Conservation (phyloP, 1,284 basidiomycete species). For the Porodaedalea pini region DNA sequence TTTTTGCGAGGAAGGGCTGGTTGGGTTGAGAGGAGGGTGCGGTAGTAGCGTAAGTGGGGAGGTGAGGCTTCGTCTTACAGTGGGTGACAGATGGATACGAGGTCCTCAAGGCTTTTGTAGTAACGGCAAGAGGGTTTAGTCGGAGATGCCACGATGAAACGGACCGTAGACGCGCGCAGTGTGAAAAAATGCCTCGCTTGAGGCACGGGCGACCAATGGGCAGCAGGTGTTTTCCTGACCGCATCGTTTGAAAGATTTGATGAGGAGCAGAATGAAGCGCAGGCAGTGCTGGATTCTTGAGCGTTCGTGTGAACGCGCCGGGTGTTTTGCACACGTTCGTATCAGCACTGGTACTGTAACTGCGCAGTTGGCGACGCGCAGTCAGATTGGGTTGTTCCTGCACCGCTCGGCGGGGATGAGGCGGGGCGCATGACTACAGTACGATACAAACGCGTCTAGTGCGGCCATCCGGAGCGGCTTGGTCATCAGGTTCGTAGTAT, state of each 20-base stretch:
- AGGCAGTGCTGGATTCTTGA: background rate
- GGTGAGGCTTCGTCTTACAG: background rate
- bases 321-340: background rate
- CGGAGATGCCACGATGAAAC: slow-evolving; percentile 1
- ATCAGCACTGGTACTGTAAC: background rate
- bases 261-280: background rate
- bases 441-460: background rate
- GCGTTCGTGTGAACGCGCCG: background rate
- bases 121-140: background rate
- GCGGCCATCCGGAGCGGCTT: too few relatives aligned
- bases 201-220: background rate
- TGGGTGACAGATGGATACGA: background rate
- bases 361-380: background rate
- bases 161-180: background rate
- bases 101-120: background rate
- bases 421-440: background rate
- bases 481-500: background rate
- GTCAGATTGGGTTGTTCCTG: background rate
- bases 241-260: slow-evolving; percentile 5
- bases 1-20: background rate
- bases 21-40: background rate
- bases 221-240: background rate
- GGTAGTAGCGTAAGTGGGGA: background rate
- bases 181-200: slow-evolving; percentile 11
- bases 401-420: background rate